A percentile compares a stretch with the other conserved stretches of the same genome.
Conservation (phyloP, 176 grass and related monocot species). For the Stipa capillata region DNA sequence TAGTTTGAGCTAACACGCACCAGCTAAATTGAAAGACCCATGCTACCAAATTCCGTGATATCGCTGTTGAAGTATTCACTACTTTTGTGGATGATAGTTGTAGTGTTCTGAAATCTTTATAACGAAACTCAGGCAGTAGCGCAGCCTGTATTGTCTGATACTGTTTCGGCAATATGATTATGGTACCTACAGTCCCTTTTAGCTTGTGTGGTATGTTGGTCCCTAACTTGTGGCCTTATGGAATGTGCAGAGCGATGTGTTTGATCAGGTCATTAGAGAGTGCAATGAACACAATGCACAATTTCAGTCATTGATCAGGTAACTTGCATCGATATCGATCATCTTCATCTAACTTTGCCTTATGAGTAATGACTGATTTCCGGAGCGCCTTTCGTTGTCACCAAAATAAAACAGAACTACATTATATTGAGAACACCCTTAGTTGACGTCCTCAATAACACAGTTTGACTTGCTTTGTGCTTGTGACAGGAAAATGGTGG, state of each 20-base stretch:
- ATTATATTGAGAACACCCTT: neutral
- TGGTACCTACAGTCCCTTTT: conserved; percentile 6
- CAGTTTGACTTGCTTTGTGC: neutral
- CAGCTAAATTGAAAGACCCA: neutral
- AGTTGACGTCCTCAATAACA: neutral
- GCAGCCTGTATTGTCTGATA: neutral
- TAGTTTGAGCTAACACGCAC: neutral
- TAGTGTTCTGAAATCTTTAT: neutral
- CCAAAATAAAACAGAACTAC: neutral
- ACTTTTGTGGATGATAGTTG: neutral
- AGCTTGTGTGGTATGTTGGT: neutral
- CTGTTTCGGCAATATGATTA: neutral
- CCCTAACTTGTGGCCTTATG: neutral
- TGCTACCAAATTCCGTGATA: neutral
- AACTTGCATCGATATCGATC: conserved; percentile 14
- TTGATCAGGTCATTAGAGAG: conserved; percentile 87
- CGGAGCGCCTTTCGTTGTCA: neutral
- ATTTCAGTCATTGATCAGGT: conserved; percentile 82
- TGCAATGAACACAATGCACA: conserved; percentile 77
- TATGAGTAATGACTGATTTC: neutral
- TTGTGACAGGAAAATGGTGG: conserved; percentile 75
- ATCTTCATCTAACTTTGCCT: neutral
- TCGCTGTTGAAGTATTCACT: neutral
- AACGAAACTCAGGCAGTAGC: neutral
- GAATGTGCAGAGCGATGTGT: conserved; percentile 60